Base-by-base conservation (phyloP, 805 yeast species). In the Barnettozyma sucrosica region DNA sequence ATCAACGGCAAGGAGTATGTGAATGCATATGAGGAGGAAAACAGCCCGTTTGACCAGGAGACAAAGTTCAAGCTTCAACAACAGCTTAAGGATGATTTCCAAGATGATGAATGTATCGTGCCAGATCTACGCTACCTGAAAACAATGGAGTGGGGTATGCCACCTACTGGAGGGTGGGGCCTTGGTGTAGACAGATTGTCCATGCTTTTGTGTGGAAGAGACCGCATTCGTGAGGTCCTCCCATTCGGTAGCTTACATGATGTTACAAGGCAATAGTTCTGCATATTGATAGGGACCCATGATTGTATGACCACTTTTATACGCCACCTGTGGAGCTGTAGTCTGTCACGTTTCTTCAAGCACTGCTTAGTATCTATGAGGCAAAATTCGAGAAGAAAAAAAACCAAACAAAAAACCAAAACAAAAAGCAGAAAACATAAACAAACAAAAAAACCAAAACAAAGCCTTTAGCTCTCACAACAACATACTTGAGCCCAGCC, bases 131-230 rank as follows among this genome's bases (percentile, higher is more conserved):
- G 72, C 42, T 93, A 80, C 61, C 78, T 89, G 1, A 74, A 77
- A 38, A 77, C 83, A 14, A 81, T 93, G 90, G 92, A 88, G 61
- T 87, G 83, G 75, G 98, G 96, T 1, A 76, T 93, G 68, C 97
- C 98, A 3, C 99, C 99, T 1, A 92, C 97, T 3, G 98, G 96
- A 2, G 99, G 99, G 0, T 87, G 97, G 87, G 99, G 99, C 0
- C 69, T 95, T 50, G 99, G 99, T 0, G 74, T 93, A 19, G 99
- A 93, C 61, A 66, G 99, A 46, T 65, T 93, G 33, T 81, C 83
- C 45, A 89, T 92, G 97, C 64, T 88, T 18, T 67, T 92, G 28
- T 75, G 85, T 4, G 82, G 78, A 0, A 66, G 75, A 36, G 68
- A 68, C 19, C 70, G 96, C 25, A 89, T 93, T 16, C 92, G 84